Evolutionary conservation across 1,284 basidiomycete species (phyloP).

Genomic region (Heterobasidion occidentale): DNA sequence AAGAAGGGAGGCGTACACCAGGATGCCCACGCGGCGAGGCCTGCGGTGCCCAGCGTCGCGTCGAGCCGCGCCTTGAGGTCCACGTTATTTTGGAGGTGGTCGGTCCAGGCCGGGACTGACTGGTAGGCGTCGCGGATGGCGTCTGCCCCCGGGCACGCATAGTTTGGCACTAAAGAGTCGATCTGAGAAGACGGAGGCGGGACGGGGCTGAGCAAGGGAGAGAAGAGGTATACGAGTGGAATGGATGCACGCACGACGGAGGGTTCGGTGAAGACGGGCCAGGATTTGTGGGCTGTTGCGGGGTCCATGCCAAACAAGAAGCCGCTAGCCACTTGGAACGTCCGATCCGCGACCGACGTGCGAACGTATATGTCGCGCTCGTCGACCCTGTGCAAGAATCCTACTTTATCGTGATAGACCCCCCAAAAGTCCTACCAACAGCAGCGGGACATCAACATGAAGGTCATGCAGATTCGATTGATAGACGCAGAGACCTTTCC

Average conservation of each 20-base stretch:
- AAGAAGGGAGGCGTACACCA: slow-evolving; percentile 24
- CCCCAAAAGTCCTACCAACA: slow-evolving; percentile 38
- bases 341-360: slow-evolving; percentile 37
- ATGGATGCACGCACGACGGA: slow-evolving; percentile 19
- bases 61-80: slow-evolving; percentile 33
- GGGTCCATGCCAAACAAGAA: slow-evolving; percentile 44
- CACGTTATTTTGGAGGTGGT: slow-evolving; percentile 35
- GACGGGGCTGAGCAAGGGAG: neutral
- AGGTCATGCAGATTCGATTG: neutral
- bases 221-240: neutral
- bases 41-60: slow-evolving; percentile 36
- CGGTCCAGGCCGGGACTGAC: slow-evolving; percentile 39
- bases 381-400: slow-evolving; percentile 33
- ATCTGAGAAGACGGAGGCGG: slow-evolving; percentile 23
- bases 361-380: slow-evolving; percentile 35
- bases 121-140: slow-evolving; percentile 35
- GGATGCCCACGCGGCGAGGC: slow-evolving; percentile 34
- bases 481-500: slow-evolving; percentile 27
- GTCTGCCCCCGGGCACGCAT: slow-evolving; percentile 38
- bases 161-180: slow-evolving; percentile 42
- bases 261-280: slow-evolving; percentile 37
- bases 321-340: slow-evolving; percentile 44
- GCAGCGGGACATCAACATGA: neutral
- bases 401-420: slow-evolving; percentile 35
- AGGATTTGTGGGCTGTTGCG: slow-evolving; percentile 23